Evolutionary conservation across 768 basidiomycete species (phyloP), one percentile per base, ranked within the genome.

Genomic region (Pseudohyphozyma bogoriensis): DNA sequence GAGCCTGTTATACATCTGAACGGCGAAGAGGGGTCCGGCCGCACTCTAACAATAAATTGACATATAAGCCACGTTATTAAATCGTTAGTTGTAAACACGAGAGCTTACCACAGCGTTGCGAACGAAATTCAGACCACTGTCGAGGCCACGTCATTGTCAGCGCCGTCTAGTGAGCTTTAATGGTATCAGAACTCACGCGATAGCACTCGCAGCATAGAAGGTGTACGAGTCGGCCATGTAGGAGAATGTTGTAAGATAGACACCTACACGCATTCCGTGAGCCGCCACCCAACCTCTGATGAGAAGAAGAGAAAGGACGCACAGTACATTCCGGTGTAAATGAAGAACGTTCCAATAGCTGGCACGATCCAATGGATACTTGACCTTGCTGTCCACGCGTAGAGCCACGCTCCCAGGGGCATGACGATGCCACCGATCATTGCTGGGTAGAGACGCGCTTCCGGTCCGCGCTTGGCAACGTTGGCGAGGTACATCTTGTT

Each of bases 1-100:
- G 36, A 86, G 76, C 1, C 71, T 73, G 3, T 72, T 69, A 70
- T 81, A 84, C 82, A 85, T 55, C 35, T 77, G n/a, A n/a, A n/a
- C n/a, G n/a, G n/a, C n/a, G n/a, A n/a, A n/a, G n/a, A n/a, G n/a
- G n/a, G n/a, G 81, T 72, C 85, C 85, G 15, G 75, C 76, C 16
- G 77, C 28, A n/a, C n/a, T n/a, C n/a, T n/a, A n/a, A n/a, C n/a
- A n/a, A n/a, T n/a, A n/a, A n/a, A n/a, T n/a, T n/a, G n/a, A n/a
- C n/a, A n/a, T n/a, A n/a, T n/a, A n/a, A n/a, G n/a, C n/a, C n/a
- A n/a, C n/a, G n/a, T n/a, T n/a, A n/a, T n/a, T n/a, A n/a, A n/a
- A n/a, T n/a, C n/a, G n/a, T n/a, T n/a, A n/a, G n/a, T n/a, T n/a
- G n/a, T n/a, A n/a, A n/a, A n/a, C n/a, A n/a, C n/a, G n/a, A n/a